phyloP scores from a whole-genome alignment of 768 basidiomycete genomes.

The Lentinula boryana region DNA sequence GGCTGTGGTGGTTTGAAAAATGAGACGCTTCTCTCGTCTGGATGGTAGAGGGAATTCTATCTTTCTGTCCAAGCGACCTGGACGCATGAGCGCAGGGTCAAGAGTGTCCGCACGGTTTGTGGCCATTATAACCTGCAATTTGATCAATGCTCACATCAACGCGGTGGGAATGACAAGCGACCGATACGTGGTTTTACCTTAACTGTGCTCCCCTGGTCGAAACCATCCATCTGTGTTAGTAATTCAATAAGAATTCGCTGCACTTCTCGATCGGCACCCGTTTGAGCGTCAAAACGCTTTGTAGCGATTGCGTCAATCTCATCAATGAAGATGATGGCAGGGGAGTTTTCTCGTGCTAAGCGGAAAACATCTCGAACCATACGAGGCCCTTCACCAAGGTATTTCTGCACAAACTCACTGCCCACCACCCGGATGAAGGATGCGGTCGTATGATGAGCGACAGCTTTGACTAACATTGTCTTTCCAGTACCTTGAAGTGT shows the following conservation, averaged over 20 bases:
- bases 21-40: constrained; percentile 89
- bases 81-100: constrained; percentile 94
- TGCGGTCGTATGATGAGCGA: constrained; percentile 95
- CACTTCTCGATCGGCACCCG: constrained; percentile 97
- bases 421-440: constrained; percentile 98
- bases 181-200: constrained; percentile 51
- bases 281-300: constrained; percentile 99
- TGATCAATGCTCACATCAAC: neutral
- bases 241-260: constrained; percentile 97
- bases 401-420: constrained; percentile 99
- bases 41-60: constrained; percentile 98
- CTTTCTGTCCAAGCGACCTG: constrained; percentile 96
- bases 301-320: constrained; percentile 99
- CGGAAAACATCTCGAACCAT: constrained; percentile 99
- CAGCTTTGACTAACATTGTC: constrained; percentile 99
- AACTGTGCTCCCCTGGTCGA: constrained; percentile 97
- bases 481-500: constrained; percentile 82
- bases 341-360: constrained; percentile 93
- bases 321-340: constrained; percentile 99
- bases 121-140: constrained; percentile 92
- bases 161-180: neutral
- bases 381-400: constrained; percentile 97
- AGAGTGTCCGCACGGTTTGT: constrained; percentile 98
- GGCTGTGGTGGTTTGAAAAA: constrained; percentile 95
- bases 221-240: constrained; percentile 99